A percentile compares a stretch with the other conserved stretches of the same genome.
These are phyloP conservation scores for Delonix regia DNA, from an alignment of 306 rosid species.

Conservation along the genomic window DNA sequence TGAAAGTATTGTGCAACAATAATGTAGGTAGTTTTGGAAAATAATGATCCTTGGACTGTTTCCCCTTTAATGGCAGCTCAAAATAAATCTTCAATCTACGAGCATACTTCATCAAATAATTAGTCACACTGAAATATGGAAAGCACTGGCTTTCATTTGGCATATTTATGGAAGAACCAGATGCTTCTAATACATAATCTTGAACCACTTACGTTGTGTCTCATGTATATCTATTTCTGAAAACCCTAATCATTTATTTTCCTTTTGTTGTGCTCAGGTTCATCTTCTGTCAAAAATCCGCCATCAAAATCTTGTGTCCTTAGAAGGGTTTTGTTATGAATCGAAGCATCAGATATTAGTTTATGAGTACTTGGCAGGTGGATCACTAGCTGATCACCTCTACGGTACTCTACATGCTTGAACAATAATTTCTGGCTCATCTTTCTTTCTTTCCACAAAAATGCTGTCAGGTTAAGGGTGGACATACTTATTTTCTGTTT, in stretches of 20 bases:
- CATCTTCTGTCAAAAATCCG: conserved; percentile 75
- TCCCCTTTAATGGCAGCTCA: background rate
- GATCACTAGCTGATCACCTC: conserved; percentile 84
- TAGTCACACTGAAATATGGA: background rate
- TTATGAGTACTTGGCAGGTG: conserved; percentile 91
- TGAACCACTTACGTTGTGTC: background rate
- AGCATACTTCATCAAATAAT: too few relatives aligned
- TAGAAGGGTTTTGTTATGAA: conserved; percentile 93
- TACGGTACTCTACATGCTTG: conserved; percentile 59
- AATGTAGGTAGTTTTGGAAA: background rate
- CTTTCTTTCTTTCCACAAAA: background rate
- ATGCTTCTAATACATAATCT: background rate
- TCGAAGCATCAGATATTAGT: conserved; percentile 92
- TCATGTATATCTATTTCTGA: background rate
- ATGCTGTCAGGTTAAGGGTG: conserved; percentile 13
- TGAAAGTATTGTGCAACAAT: background rate
- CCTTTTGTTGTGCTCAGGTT: conserved; percentile 50
- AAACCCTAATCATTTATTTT: background rate
- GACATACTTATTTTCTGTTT: background rate
- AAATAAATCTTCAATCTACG: too few relatives aligned
- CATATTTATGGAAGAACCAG: background rate
- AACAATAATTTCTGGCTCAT: background rate
- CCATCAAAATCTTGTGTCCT: conserved; percentile 85
- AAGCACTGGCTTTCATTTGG: background rate
- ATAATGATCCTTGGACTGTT: background rate